Percentiles rank a stretch among this genome's conserved stretches.
phyloP scores from a whole-genome alignment of 495 filamentous ascomycete species.

The Xylaria castorea region DNA sequence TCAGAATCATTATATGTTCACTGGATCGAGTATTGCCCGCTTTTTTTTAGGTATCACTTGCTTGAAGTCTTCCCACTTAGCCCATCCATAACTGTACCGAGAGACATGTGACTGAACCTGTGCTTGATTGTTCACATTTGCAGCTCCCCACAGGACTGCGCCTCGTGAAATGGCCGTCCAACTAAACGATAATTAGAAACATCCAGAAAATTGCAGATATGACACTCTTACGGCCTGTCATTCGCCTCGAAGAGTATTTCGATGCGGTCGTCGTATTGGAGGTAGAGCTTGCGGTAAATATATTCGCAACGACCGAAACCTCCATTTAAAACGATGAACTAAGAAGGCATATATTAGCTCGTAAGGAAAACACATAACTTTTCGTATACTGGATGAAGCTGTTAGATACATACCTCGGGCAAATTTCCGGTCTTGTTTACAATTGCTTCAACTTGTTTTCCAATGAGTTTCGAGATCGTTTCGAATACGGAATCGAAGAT shows the following conservation, averaged over 20 bases:
- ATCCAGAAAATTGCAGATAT: background rate
- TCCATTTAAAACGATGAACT: conserved; percentile 20
- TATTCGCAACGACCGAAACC: conserved; percentile 19
- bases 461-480: background rate
- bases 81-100: conserved; percentile 19
- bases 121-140: background rate
- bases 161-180: conserved; percentile 17
- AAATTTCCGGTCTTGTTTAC: background rate
- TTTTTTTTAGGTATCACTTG: background rate
- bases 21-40: background rate
- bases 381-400: too few species aligned
- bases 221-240: conserved; percentile 1
- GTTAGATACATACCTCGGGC: conserved; percentile 3
- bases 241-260: conserved; percentile 10
- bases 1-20: background rate
- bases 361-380: background rate
- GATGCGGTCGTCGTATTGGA: background rate
- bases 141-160: background rate
- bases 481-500: conserved; percentile 14
- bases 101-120: conserved; percentile 16
- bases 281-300: background rate
- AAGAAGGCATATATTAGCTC: background rate
- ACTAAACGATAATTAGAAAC: background rate
- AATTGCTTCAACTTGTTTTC: background rate
- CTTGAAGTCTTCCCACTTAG: conserved; percentile 4